Evolutionary conservation across 305 asterid genomes (phyloP).

Genomic region (Solanum hybrid): DNA sequence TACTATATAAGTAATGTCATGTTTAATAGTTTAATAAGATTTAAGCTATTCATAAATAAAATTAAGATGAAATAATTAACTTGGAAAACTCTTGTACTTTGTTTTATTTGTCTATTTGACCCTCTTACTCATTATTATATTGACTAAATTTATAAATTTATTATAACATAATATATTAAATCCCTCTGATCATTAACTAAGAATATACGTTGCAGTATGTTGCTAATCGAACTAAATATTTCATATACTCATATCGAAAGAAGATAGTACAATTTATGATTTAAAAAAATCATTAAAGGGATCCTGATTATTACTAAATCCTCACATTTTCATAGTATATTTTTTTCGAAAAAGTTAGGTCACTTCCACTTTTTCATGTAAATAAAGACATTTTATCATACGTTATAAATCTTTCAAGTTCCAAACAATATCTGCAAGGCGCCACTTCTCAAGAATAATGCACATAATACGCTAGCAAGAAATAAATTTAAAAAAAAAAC

Average conservation of each 20-base stretch:
- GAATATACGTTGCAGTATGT: background rate
- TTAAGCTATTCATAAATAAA: too few species aligned
- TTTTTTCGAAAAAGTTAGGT: background rate
- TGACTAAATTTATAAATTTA: background rate
- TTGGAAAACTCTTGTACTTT: background rate
- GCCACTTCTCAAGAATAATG: background rate
- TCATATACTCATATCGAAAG: background rate
- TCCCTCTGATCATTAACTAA: too few species aligned
- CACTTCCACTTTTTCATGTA: background rate
- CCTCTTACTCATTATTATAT: background rate
- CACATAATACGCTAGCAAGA: background rate
- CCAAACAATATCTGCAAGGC: background rate
- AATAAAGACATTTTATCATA: background rate
- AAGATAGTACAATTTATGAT: background rate
- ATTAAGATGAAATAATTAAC: background rate
- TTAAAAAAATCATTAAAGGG: background rate
- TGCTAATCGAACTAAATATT: background rate
- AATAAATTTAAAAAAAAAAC: too few species aligned
- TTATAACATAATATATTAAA: too few species aligned
- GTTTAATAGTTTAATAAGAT: too few species aligned
- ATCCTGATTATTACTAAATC: background rate
- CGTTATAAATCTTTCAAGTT: background rate
- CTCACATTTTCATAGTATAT: background rate
- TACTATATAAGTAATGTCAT: background rate
- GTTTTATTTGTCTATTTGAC: too few species aligned